Conservation (phyloP, 805 yeast species). For the Starmera dryadoides region DNA sequence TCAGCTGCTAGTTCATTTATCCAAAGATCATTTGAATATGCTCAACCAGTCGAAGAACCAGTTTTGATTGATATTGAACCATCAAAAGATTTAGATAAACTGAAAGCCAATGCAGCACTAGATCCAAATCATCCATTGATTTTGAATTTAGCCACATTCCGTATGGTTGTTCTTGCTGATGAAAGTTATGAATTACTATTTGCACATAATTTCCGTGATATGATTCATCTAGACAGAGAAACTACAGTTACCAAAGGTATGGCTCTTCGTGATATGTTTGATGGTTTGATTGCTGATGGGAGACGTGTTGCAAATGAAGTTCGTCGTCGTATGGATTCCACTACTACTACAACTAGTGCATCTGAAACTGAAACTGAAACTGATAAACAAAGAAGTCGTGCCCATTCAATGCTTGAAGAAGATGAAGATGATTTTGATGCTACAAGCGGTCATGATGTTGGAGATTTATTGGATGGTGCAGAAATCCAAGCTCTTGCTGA, state of each 20-base stretch:
- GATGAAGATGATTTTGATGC: conserved; percentile 45
- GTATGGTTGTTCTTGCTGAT: conserved; percentile 92
- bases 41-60: conserved; percentile 52
- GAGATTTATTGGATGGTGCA: conserved; percentile 41
- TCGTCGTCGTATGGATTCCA: conserved; percentile 78
- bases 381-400: conserved; percentile 6
- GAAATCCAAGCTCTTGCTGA: conserved; percentile 36
- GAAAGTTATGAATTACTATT: conserved; percentile 88
- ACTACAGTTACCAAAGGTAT: conserved; percentile 37
- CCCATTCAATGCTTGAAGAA: conserved; percentile 7
- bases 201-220: conserved; percentile 54
- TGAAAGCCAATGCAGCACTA: conserved; percentile 67
- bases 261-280: conserved; percentile 80
- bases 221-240: conserved; percentile 59
- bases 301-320: conserved; percentile 86
- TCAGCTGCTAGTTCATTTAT: conserved; percentile 83
- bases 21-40: conserved; percentile 84
- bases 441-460: conserved; percentile 32
- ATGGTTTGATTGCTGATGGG: conserved; percentile 88
- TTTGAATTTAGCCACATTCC: conserved; percentile 76
- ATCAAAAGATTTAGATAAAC: conserved; percentile 16
- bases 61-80: conserved; percentile 36
- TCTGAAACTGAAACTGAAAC: conserved; percentile 3
- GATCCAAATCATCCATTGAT: conserved; percentile 74
- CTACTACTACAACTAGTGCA: conserved; percentile 28